Base-by-base conservation (phyloP, 768 basidiomycete genomes). In the Boletellus ananas region DNA sequence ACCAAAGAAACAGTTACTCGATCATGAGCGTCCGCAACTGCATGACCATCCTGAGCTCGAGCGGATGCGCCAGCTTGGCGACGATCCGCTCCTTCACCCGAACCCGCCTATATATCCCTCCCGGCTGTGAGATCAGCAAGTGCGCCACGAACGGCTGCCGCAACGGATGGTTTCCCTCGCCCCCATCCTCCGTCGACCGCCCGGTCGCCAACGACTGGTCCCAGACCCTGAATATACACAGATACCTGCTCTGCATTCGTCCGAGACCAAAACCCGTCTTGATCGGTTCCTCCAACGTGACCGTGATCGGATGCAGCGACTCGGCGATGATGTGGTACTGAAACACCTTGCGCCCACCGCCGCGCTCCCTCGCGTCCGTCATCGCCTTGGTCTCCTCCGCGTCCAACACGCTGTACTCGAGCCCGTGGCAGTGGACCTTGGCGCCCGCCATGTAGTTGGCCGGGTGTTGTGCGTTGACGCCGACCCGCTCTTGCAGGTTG, bases 141-240 rank as follows among this genome's bases (percentile, higher is more conserved):
- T 60, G 59, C 12, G 42, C 58, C 25, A 57, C 58, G 41, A 60
- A 61, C 21, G 59, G 43, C 34, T 58, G 56, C 23, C 59, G 52
- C 42, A 61, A 17, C 9, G 51, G 59, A 45, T 61, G 59, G 17
- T 45, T 46, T 36, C 48, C 50, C 40, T 54, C 48, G 12, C 36
- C 40, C 37, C 36, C 51, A 12, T 18, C 27, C 11, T 29, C 41
- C 39, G 25, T 12, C 9, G 50, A 43, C 16, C 14, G 7, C 11
- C 47, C 55, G n/a, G 49, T 46, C 34, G 54, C 49, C 47, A 61
- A 31, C 8, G 59, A 60, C 6, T 50, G 52, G 4, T 60, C 59
- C 59, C 59, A 60, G n/a, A 55, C 47, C 37, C 59, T 51, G 43
- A 60, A 55, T 27, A 60, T 21, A 18, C 56, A 60, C 45, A 60